A percentile compares a stretch with the other conserved stretches of the same genome.
phyloP scores from a whole-genome alignment of 2,329 filamentous ascomycete species.

The Metarhizium humberi region DNA sequence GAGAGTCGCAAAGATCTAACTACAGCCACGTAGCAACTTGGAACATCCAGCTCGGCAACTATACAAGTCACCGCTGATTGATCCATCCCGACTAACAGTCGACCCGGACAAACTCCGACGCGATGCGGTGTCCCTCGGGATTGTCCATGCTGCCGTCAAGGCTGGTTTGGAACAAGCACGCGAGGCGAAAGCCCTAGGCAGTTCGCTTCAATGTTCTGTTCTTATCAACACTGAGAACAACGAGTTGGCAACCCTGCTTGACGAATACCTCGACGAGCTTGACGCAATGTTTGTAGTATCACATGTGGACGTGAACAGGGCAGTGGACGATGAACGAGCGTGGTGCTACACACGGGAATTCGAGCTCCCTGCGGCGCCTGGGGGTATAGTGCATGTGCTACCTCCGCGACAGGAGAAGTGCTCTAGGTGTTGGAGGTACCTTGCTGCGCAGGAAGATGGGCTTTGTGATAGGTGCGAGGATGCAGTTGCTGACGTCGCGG shows the following conservation, averaged over 20 bases:
- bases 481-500: conserved; percentile 35
- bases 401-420: conserved; percentile 60
- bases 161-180: conserved; percentile 65
- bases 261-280: conserved; percentile 40
- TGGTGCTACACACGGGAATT: conserved; percentile 36
- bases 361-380: conserved; percentile 24
- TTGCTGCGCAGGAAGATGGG: conserved; percentile 53
- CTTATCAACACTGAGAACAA: conserved; percentile 37
- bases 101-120: conserved; percentile 30
- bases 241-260: conserved; percentile 23
- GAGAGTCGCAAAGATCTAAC: conserved; percentile 8
- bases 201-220: conserved; percentile 71
- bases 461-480: conserved; percentile 68
- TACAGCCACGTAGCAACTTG: conserved; percentile 12
- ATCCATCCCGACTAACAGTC: conserved; percentile 26
- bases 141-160: conserved; percentile 61
- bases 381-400: conserved; percentile 32
- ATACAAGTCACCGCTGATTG: conserved; percentile 34
- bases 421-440: conserved; percentile 79
- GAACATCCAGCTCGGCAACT: conserved; percentile 36
- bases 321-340: conserved; percentile 16
- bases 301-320: conserved; percentile 40
- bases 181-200: conserved; percentile 62
- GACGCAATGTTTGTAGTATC: conserved; percentile 62
- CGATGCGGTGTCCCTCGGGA: conserved; percentile 39